phyloP scores from a whole-genome alignment of 2,329 filamentous ascomycete species.

The Fusarium sp. region DNA sequence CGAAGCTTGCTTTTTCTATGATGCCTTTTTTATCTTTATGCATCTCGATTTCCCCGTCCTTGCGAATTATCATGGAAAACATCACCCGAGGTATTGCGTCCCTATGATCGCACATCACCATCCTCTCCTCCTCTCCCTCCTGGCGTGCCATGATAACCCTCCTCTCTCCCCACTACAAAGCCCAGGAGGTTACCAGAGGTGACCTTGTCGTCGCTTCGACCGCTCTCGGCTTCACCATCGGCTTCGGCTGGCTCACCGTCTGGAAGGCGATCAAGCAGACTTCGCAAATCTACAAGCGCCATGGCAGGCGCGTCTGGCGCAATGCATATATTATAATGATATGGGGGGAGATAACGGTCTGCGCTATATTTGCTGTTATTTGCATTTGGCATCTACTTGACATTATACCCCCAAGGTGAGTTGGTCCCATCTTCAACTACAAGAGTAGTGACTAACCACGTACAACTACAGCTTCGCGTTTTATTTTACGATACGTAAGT shows the following conservation, averaged over 20 bases:
- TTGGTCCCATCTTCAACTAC: not conserved
- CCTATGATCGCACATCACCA: constrained; percentile 11
- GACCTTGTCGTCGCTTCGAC: constrained; percentile 50
- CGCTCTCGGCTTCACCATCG: constrained; percentile 58
- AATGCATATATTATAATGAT: constrained; percentile 64
- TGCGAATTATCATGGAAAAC: constrained; percentile 28
- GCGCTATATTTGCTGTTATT: constrained; percentile 59
- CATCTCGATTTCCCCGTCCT: not conserved
- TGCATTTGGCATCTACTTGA: constrained; percentile 46
- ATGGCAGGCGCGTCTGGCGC: constrained; percentile 49
- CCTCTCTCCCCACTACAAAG: constrained; percentile 43
- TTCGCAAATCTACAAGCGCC: constrained; percentile 53
- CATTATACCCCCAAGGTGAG: constrained; percentile 48
- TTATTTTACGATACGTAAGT: constrained; percentile 49
- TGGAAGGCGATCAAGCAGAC: constrained; percentile 58
- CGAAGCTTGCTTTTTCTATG: not conserved
- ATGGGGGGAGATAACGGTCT: constrained; percentile 62
- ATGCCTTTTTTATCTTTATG: not conserved
- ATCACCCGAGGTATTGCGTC: constrained; percentile 12
- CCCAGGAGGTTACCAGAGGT: constrained; percentile 39
- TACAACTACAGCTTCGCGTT: constrained; percentile 45
- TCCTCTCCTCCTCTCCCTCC: not conserved
- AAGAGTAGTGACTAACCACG: constrained; percentile 5
- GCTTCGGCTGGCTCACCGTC: constrained; percentile 58
- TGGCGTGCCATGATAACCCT: constrained; percentile 46